Percentiles rank a stretch among this genome's conserved stretches.
Evolutionary conservation across 257 asterid genomes (phyloP).

Genomic region (Salvia miltiorrhiza): DNA sequence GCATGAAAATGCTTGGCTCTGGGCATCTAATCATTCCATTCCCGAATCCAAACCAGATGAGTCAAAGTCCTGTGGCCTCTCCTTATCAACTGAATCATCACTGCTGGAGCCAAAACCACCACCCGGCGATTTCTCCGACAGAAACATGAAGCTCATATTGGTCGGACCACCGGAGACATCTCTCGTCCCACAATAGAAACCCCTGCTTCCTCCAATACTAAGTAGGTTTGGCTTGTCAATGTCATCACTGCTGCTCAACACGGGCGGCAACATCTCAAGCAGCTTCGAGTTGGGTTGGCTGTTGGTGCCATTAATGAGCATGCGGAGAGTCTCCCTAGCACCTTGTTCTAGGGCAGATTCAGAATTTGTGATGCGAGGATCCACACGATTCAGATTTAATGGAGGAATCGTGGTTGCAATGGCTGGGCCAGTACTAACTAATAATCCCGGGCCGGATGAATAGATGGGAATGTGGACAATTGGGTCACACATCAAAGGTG

Average conservation of each 20-base stretch:
- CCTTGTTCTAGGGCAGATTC: slow-evolving; percentile 53
- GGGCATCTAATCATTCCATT: slow-evolving; percentile 1
- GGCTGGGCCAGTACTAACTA: slow-evolving; percentile 68
- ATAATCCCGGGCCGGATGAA: slow-evolving; percentile 72
- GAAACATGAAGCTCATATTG: slow-evolving; percentile 29
- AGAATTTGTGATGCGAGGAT: slow-evolving; percentile 42
- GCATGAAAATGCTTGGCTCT: background rate
- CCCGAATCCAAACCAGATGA: slow-evolving; percentile 9
- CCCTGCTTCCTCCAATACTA: slow-evolving; percentile 61
- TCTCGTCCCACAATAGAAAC: slow-evolving; percentile 47
- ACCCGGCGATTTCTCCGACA: slow-evolving; percentile 26
- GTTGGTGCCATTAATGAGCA: slow-evolving; percentile 61
- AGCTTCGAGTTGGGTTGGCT: slow-evolving; percentile 40
- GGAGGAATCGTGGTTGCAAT: slow-evolving; percentile 50
- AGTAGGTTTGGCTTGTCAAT: slow-evolving; percentile 35
- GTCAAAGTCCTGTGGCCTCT: slow-evolving; percentile 22
- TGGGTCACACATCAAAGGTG: slow-evolving; percentile 72
- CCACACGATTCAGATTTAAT: slow-evolving; percentile 33
- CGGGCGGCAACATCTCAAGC: slow-evolving; percentile 49
- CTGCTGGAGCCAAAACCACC: slow-evolving; percentile 12
- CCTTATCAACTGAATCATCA: slow-evolving; percentile 25
- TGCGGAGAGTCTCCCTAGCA: slow-evolving; percentile 72
- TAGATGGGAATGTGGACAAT: slow-evolving; percentile 69
- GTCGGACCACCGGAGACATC: slow-evolving; percentile 30
- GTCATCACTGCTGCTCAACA: slow-evolving; percentile 28